Evolutionary conservation across 2,329 filamentous ascomycete species (phyloP), one percentile per base, ranked within the genome.

Genomic region (Pseudocercospora ulei): DNA sequence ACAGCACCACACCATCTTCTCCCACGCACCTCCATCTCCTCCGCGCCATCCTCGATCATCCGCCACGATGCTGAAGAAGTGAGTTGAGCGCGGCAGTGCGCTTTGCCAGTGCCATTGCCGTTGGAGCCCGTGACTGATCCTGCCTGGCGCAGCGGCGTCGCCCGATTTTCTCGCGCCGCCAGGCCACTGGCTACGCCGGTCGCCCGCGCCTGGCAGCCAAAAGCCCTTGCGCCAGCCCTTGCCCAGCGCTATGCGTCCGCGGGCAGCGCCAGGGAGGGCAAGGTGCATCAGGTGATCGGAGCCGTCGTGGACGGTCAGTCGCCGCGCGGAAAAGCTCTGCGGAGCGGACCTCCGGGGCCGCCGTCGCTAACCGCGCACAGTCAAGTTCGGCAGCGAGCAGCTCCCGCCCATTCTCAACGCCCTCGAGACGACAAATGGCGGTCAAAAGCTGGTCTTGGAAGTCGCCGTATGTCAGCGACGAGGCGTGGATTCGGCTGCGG

Each of bases 221-320:
- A 68, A 64, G 70, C 67, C 64, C 68, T 70, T 62, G 63, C 71
- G 44, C 74, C 75, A 51, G 71, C 72, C 51, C 62, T 79, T 49
- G 62, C 68, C 55, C 68, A 76, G 56, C 69, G 77, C 56, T 76
- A 73, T 62, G 76, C 77, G 57, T 74, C 68, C 61, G 72, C 73
- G 53, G 71, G 75, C 53, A 60, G 70, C 42, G 57, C 61, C 41
- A 65, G 66, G 55, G 64, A 71, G 64, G 79, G 79, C 62, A 79
- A 74, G 68, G 72, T 78, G 62, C 70, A 76, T 65, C 71, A 86
- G 72, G 87, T 95, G 68, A 95, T 95, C 72, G 87, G 90, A 82
- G 88, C 90, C 73, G 87, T 96, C 66, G 90, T 96, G 61, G 90
- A 96, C 72, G 86, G 85, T 93, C n/a, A n/a, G n/a, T n/a, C n/a